Evolutionary conservation across 164 flowering plant species (phyloP).

Genomic region (Litsea cubeba): DNA sequence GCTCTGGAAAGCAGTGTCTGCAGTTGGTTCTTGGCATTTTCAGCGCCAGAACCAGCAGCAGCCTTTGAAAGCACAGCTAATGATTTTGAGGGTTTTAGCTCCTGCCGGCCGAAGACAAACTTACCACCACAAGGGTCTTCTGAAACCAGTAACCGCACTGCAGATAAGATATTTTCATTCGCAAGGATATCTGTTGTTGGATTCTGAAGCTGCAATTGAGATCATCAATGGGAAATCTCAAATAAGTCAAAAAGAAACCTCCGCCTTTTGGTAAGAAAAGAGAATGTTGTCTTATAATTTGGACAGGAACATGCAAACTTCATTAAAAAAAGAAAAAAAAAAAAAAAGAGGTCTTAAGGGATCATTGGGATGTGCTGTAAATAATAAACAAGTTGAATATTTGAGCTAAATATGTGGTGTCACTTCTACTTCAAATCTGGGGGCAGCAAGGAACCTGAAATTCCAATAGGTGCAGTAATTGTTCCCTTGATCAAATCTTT

Average conservation of each 20-base stretch:
- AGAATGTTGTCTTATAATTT: neutral
- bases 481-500: too few species aligned
- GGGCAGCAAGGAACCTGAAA: too few species aligned
- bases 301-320: neutral
- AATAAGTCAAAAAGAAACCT: constrained; percentile 13
- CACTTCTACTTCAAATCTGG: too few species aligned
- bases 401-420: too few species aligned
- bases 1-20: constrained; percentile 75
- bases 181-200: constrained; percentile 48
- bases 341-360: neutral
- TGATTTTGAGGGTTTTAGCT: constrained; percentile 25
- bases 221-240: neutral
- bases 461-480: too few species aligned
- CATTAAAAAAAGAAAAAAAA: too few species aligned
- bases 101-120: constrained; percentile 63
- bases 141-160: constrained; percentile 61
- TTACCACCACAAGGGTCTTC: constrained; percentile 69
- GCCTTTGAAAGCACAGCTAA: constrained; percentile 29
- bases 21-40: constrained; percentile 75
- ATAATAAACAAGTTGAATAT: too few species aligned
- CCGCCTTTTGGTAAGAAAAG: constrained; percentile 28
- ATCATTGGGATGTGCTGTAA: neutral
- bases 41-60: constrained; percentile 60
- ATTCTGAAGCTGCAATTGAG: constrained; percentile 22
- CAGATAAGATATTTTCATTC: constrained; percentile 58